A percentile compares a stretch with the other conserved stretches of the same genome.
These are phyloP conservation scores for Sinapis alba DNA, from an alignment of 441 rosid genomes.

Conservation along the genomic window DNA sequence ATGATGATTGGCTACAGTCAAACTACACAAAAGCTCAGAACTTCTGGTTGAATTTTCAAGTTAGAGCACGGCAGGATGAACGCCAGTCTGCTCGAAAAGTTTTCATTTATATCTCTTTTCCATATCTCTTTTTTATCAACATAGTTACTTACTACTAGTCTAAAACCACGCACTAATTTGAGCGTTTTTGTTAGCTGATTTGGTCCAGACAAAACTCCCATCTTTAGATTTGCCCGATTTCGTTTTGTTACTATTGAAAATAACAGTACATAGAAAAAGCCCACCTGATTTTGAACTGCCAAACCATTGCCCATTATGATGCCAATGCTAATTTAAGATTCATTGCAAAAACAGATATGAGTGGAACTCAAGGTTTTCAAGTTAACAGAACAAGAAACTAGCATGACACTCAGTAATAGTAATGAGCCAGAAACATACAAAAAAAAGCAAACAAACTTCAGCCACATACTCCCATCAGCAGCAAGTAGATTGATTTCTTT, in stretches of 20 bases:
- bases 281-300: conserved; percentile 40
- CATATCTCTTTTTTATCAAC: neutral
- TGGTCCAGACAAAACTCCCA: too few relatives aligned
- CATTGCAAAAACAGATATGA: conserved; percentile 16
- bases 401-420: conserved; percentile 1
- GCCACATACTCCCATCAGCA: neutral
- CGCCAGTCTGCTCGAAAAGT: neutral
- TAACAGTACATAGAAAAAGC: too few relatives aligned
- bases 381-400: conserved; percentile 27
- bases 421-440: conserved; percentile 17
- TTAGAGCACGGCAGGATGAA: conserved; percentile 2
- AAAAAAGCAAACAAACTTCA: conserved; percentile 19
- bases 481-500: conserved; percentile 12
- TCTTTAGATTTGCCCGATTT: too few relatives aligned
- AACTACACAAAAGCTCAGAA: neutral
- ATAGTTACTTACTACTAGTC: neutral
- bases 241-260: too few relatives aligned
- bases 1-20: neutral
- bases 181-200: too few relatives aligned
- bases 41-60: neutral
- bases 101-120: neutral
- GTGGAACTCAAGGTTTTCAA: conserved; percentile 22
- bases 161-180: neutral
- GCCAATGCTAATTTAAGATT: conserved; percentile 15
- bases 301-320: conserved; percentile 47